Evolutionary conservation across 441 rosid genomes (phyloP).

Genomic region (Adansonia grandidieri): DNA sequence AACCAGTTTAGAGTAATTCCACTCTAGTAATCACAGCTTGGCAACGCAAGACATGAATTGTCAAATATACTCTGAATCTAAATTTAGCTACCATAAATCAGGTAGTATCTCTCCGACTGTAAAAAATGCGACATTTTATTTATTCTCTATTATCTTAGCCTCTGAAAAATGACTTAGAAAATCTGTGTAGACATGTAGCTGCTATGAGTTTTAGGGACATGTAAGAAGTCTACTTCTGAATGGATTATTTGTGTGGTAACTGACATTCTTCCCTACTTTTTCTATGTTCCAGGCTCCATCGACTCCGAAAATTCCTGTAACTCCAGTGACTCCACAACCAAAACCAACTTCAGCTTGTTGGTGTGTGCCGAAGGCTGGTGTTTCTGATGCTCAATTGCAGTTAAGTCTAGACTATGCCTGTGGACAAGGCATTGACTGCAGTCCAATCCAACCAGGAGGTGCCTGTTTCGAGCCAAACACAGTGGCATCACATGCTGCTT

Average conservation of each 20-base stretch:
- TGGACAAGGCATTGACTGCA: conserved; percentile 74
- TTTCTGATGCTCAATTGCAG: conserved; percentile 60
- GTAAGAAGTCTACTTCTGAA: background rate
- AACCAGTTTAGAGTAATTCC: background rate
- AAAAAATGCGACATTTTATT: background rate
- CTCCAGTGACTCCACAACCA: conserved; percentile 51
- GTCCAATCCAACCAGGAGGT: conserved; percentile 83
- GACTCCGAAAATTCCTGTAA: conserved; percentile 34
- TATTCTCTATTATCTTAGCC: background rate
- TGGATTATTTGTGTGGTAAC: background rate
- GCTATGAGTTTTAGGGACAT: background rate
- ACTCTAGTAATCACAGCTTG: background rate
- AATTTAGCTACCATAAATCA: background rate
- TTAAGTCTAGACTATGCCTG: conserved; percentile 86
- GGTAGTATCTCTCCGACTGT: background rate
- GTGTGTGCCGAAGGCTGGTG: conserved; percentile 71
- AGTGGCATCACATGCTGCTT: conserved; percentile 73
- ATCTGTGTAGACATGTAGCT: too few species aligned
- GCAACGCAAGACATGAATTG: background rate
- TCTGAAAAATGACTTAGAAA: background rate
- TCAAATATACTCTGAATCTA: background rate
- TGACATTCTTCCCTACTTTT: conserved; percentile 10
- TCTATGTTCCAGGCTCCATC: conserved; percentile 43
- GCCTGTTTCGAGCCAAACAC: conserved; percentile 84
- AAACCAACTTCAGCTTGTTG: conserved; percentile 52